phyloP scores from a whole-genome alignment of 345 rosid genomes.

The Eucalyptus albens region DNA sequence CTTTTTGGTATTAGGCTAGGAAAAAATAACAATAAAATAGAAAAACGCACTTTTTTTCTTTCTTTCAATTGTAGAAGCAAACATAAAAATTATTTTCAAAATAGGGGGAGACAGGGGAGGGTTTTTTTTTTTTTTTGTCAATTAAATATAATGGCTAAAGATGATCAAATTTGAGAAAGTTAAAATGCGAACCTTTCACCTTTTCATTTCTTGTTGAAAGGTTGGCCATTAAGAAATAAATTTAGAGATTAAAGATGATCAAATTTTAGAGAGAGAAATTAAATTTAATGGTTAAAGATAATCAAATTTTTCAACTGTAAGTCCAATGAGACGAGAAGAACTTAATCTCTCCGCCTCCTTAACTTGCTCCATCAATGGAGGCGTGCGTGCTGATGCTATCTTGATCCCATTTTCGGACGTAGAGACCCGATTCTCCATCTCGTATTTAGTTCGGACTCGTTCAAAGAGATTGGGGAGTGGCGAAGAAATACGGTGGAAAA shows the following conservation, averaged over 20 bases:
- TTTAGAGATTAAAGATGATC: no score
- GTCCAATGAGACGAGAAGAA: background rate
- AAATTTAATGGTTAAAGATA: background rate
- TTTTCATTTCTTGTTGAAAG: no score
- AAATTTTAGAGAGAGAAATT: background rate
- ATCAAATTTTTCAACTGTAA: background rate
- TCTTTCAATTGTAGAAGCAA: background rate
- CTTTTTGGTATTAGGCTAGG: fast-evolving
- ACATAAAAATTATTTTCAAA: background rate
- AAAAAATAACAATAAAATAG: no score
- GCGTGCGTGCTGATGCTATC: background rate
- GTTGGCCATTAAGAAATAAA: no score
- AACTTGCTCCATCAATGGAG: background rate
- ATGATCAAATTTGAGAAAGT: no score
- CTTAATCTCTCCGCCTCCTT: background rate
- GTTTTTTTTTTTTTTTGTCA: no score
- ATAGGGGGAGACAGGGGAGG: fast-evolving
- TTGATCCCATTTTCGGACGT: background rate
- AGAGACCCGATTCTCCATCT: background rate
- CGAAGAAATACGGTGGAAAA: background rate
- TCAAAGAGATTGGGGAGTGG: background rate
- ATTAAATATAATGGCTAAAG: fast-evolving
- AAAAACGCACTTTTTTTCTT: background rate
- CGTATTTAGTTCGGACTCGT: background rate
- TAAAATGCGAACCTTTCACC: no score